Evolutionary conservation across 208 protist species (phyloP), one percentile per base, ranked within the genome.

Genomic region (Trypanosoma cruzi): DNA sequence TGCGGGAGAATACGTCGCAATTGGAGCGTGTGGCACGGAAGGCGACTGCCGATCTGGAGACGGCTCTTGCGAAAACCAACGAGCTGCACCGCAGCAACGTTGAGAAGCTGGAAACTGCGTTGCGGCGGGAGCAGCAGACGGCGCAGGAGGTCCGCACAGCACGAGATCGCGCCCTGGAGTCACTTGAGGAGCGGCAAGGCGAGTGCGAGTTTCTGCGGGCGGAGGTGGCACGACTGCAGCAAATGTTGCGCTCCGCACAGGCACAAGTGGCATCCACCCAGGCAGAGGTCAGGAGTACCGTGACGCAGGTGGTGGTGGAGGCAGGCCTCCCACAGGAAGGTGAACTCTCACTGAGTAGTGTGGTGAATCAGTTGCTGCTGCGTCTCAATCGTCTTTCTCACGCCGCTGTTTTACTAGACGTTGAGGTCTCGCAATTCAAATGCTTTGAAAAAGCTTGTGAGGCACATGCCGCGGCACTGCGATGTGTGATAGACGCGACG

Each of bases 1-100:
- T 88, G 58, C 80, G 86, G 64, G 71, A 85, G 62, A 68, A 73
- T 57, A 77, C 75, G 1, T 26, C 66, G 16, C 73, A 82, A 66
- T 31, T 85, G 34, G 81, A 89, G 56, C 68, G 71, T 34, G 53
- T 58, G 5, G 52, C 56, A 29, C 78, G 78, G 52, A 75, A 86
- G 13, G 36, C 70, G 0, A 55, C 46, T 7, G 29, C 54, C 10
- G 46, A 62, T 40, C 37, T 60, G 14, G 53, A 64, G 44, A 53
- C 16, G 24, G 56, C 29, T 14, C 32, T 55, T 36, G 29, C 31
- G n/a, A 54, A 56, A 40, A 28, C 34, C 10, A 28, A 28, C 4
- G 37, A 60, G 68, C 24, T 18, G 24, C 32, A 57, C 48, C 26
- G 29, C 37, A 49, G 64, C 6, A 56, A 73, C 28, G 76, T 65